Percentiles rank a stretch among this genome's conserved stretches.
Evolutionary conservation across 805 yeast genomes (phyloP).

Genomic region (Ogataea methanolica): DNA sequence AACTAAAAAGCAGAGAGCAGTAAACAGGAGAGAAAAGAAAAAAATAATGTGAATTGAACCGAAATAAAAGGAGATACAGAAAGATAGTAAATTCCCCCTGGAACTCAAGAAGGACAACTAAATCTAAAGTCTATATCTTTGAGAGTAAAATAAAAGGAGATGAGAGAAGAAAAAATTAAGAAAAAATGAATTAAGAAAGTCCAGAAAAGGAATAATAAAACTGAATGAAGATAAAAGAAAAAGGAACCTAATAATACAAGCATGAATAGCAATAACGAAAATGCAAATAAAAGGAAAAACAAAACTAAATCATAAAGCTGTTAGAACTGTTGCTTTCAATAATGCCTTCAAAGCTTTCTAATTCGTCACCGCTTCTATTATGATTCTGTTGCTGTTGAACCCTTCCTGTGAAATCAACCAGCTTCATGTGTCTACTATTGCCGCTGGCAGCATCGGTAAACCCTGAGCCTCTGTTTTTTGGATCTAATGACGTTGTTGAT

Average conservation of each 20-base stretch:
- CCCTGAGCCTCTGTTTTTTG: conserved; percentile 3
- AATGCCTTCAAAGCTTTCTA: conserved; percentile 17
- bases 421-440: conserved; percentile 28
- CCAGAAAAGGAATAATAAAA: background rate
- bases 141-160: background rate
- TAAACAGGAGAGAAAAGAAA: background rate
- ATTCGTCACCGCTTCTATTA: conserved; percentile 27
- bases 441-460: conserved; percentile 10
- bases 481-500: conserved; percentile 1
- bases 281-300: background rate
- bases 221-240: background rate
- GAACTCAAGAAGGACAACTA: background rate
- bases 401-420: conserved; percentile 38
- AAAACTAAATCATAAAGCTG: conserved; percentile 9
- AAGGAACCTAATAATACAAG: background rate
- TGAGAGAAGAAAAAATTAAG: background rate
- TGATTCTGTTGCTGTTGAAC: conserved; percentile 39
- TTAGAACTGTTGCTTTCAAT: conserved; percentile 15
- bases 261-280: background rate
- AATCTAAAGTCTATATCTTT: background rate
- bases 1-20: background rate
- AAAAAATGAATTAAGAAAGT: background rate
- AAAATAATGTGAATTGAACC: background rate
- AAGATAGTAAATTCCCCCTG: background rate
- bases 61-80: background rate